A percentile compares a stretch with the other conserved stretches of the same genome.
Conservation (phyloP, 2,329 filamentous ascomycete genomes). For the Paracorniculantispora psalliotae region DNA sequence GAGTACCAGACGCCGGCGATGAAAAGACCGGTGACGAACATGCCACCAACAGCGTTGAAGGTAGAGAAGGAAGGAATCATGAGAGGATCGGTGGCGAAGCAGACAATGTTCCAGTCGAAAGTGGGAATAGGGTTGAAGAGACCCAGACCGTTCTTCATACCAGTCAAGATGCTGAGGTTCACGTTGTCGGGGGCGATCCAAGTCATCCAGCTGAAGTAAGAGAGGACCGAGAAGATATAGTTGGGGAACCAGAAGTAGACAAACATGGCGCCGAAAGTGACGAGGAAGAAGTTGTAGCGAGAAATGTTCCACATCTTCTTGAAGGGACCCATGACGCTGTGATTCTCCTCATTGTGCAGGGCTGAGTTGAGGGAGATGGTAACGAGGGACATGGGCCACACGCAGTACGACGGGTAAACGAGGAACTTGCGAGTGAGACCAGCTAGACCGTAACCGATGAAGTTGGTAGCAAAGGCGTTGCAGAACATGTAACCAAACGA, state of each 20-base stretch:
- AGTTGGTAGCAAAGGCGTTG: conserved; percentile 41
- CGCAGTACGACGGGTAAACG: conserved; percentile 40
- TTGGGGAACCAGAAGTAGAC: conserved; percentile 46
- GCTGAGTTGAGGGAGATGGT: conserved; percentile 40
- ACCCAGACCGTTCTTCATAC: conserved; percentile 27
- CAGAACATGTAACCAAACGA: conserved; percentile 40
- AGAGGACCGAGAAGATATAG: conserved; percentile 39
- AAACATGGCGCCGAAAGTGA: conserved; percentile 37
- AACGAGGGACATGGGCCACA: conserved; percentile 44
- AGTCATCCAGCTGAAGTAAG: conserved; percentile 41
- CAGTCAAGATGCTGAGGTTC: conserved; percentile 24
- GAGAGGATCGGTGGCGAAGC: conserved; percentile 15
- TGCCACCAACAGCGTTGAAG: conserved; percentile 24
- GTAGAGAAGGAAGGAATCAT: conserved; percentile 22
- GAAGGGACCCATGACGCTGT: conserved; percentile 26
- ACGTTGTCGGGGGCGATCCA: conserved; percentile 40
- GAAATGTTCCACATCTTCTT: conserved; percentile 30
- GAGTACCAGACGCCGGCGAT: conserved; percentile 42
- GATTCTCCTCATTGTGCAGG: conserved; percentile 31
- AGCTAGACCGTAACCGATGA: conserved; percentile 45
- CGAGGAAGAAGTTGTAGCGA: conserved; percentile 37
- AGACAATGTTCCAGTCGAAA: conserved; percentile 41
- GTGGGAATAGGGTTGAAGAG: conserved; percentile 41
- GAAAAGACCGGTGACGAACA: conserved; percentile 49
- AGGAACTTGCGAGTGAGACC: conserved; percentile 39